Percentiles rank a stretch among this genome's conserved stretches.
Conservation (phyloP, 2,329 filamentous ascomycete species). For the Diplodia scrobiculata region DNA sequence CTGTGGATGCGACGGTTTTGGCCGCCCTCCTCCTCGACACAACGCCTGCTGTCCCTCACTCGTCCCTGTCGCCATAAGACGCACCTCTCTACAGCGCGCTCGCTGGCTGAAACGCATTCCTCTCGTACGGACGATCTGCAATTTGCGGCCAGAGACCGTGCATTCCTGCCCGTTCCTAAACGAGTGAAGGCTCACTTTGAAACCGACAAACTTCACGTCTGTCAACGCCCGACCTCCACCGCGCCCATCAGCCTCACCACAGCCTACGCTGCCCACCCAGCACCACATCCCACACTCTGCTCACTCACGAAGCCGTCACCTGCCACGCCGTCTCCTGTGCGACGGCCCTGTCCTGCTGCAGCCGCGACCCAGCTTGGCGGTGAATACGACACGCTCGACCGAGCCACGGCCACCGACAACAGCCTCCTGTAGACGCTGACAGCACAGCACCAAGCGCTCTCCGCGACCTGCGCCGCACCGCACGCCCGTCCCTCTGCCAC, state of each 20-base stretch:
- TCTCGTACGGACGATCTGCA: conserved; percentile 29
- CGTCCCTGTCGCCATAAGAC: conserved; percentile 14
- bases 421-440: conserved; percentile 29
- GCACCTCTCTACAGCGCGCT: conserved; percentile 21
- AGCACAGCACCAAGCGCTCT: conserved; percentile 17
- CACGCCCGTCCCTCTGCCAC: conserved; percentile 38
- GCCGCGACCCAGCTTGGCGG: conserved; percentile 40
- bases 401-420: conserved; percentile 38
- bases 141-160: conserved; percentile 29
- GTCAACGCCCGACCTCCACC: conserved; percentile 31
- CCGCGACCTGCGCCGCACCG: conserved; percentile 35
- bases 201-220: conserved; percentile 32
- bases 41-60: conserved; percentile 19
- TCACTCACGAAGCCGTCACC: conserved; percentile 7
- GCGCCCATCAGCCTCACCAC: conserved; percentile 29
- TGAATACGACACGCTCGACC: conserved; percentile 37
- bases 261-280: conserved; percentile 12
- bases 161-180: conserved; percentile 33
- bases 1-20: conserved; percentile 27
- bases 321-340: conserved; percentile 21
- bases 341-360: conserved; percentile 29
- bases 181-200: conserved; percentile 32
- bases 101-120: conserved; percentile 29
- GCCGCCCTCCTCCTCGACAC: conserved; percentile 27
- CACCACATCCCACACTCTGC: conserved; percentile 8